Conservation (phyloP, 129 eudicot species). For the Escallonia rubra region DNA sequence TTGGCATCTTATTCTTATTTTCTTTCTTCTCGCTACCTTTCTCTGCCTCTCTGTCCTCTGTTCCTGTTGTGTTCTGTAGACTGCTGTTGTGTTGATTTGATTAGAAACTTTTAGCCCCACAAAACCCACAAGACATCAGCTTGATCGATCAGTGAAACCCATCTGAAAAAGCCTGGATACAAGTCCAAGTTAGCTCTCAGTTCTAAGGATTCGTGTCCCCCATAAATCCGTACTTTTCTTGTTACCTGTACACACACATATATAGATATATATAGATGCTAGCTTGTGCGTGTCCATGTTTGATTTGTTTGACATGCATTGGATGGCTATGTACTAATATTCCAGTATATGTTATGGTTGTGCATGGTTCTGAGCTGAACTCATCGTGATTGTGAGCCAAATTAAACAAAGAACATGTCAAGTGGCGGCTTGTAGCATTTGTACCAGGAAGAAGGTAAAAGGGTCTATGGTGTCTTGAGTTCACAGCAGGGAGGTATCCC, state of each 20-base stretch:
- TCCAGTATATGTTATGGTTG: background rate
- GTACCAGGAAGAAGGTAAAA: conserved; percentile 16
- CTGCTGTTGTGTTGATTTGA: background rate
- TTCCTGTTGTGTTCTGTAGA: conserved; percentile 4
- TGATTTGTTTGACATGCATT: background rate
- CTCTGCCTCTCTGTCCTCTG: conserved; percentile 4
- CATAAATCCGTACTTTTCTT: background rate
- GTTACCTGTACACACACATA: background rate
- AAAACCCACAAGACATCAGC: conserved; percentile 5
- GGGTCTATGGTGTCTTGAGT: too few species aligned
- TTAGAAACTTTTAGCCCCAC: conserved; percentile 12
- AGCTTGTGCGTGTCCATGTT: conserved; percentile 3
- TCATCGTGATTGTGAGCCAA: conserved; percentile 1
- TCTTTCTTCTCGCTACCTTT: conserved; percentile 5
- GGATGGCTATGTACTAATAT: too few species aligned
- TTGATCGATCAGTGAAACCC: conserved; percentile 27
- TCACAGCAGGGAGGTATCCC: background rate
- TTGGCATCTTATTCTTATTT: conserved; percentile 35
- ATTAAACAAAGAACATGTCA: conserved; percentile 7
- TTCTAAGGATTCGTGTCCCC: conserved; percentile 38
- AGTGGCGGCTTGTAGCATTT: conserved; percentile 41
- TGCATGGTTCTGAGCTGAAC: conserved; percentile 10
- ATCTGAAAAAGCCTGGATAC: conserved; percentile 60
- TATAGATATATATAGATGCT: background rate
- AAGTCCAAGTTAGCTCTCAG: conserved; percentile 40